A percentile compares a stretch with the other conserved stretches of the same genome.
phyloP scores from a whole-genome alignment of 441 rosid genomes.

The Raphanus hybrid region DNA sequence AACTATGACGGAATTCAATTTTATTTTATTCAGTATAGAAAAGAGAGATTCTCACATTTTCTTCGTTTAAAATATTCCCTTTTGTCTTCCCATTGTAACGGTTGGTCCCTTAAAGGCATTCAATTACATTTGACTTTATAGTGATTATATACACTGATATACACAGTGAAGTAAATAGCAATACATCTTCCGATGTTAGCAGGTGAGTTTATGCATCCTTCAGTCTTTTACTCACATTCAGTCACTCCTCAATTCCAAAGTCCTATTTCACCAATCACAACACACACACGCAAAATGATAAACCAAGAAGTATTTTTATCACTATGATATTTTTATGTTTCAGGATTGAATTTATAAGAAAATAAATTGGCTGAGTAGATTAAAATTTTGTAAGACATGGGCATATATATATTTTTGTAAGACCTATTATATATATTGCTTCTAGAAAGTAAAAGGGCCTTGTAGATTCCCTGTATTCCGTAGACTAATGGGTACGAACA shows the following conservation, averaged over 20 bases:
- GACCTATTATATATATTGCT: not conserved
- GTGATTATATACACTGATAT: conserved; percentile 7
- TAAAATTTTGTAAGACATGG: not conserved
- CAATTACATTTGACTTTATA: conserved; percentile 30
- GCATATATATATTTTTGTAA: no score
- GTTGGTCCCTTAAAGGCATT: conserved; percentile 41
- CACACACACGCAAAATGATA: not conserved
- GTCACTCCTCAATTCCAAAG: conserved; percentile 20
- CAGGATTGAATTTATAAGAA: not conserved
- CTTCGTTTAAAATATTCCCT: not conserved
- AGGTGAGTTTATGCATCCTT: conserved; percentile 6
- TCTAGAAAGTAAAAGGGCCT: conserved; percentile 8
- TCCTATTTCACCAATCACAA: conserved; percentile 16
- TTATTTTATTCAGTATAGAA: not conserved
- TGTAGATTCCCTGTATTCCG: conserved; percentile 33
- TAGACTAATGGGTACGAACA: conserved; percentile 44
- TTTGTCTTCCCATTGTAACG: conserved; percentile 33
- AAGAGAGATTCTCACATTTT: conserved; percentile 19
- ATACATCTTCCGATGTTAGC: conserved; percentile 35
- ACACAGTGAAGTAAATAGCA: conserved; percentile 20
- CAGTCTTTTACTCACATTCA: not conserved
- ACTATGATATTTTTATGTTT: not conserved
- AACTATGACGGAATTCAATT: no score
- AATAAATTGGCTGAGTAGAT: not conserved
- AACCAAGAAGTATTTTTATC: not conserved